These are phyloP conservation scores for Cladorrhinum samala DNA, from an alignment of 495 filamentous ascomycete species.

Conservation along the genomic window DNA sequence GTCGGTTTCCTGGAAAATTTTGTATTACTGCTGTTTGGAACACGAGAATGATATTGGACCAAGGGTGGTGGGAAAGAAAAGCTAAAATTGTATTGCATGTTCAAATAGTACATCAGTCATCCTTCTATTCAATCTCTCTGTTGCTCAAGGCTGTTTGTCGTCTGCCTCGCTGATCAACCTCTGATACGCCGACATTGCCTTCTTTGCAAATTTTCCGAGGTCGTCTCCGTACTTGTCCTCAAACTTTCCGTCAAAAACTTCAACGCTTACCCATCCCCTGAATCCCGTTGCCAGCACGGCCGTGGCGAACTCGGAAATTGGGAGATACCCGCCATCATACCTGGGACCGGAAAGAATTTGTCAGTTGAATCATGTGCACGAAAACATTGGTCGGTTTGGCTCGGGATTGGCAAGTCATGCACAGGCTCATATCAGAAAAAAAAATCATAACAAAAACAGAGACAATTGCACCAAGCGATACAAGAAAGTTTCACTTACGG, in stretches of 20 bases:
- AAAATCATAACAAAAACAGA: not conserved
- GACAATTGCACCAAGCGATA: not conserved
- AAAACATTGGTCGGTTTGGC: not conserved
- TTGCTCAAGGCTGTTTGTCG: too few relatives aligned
- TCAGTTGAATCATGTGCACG: not conserved
- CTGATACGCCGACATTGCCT: constrained; percentile 52
- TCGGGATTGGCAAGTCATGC: not conserved
- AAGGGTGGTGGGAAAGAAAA: too few relatives aligned
- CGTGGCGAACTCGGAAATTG: constrained; percentile 56
- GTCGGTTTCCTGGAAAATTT: too few relatives aligned
- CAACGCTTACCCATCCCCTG: constrained; percentile 65
- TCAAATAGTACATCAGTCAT: too few relatives aligned
- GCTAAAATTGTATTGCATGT: too few relatives aligned
- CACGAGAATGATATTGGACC: too few relatives aligned
- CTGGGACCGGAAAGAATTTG: not conserved
- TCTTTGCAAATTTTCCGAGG: constrained; percentile 51
- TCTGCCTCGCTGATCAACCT: constrained; percentile 9
- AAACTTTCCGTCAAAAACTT: constrained; percentile 67
- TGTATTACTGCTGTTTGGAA: too few relatives aligned
- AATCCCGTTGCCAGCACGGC: constrained; percentile 69
- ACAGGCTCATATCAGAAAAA: not conserved
- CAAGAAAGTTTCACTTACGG: constrained; percentile 35
- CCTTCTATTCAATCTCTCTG: too few relatives aligned
- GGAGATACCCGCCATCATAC: constrained; percentile 67
- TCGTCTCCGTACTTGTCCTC: constrained; percentile 48